Evolutionary conservation across 2,329 filamentous ascomycete genomes (phyloP).

Genomic region (Ascochyta fabae): DNA sequence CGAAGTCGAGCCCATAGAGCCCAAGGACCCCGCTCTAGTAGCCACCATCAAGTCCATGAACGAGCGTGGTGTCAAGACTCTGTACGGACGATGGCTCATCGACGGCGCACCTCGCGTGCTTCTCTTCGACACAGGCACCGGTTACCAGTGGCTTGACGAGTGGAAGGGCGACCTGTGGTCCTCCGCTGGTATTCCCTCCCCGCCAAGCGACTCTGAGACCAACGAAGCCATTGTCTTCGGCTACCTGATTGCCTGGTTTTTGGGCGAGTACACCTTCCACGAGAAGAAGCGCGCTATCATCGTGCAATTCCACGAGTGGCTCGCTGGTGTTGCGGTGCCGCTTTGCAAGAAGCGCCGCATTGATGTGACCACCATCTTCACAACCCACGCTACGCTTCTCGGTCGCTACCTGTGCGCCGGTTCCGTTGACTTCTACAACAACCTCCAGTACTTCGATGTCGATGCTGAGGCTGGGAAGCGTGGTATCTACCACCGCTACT

Average conservation of each 20-base stretch:
- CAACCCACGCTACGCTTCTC: slow-evolving; percentile 93
- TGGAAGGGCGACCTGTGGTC: slow-evolving; percentile 98
- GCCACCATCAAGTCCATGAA: slow-evolving; percentile 91
- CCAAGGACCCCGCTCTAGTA: slow-evolving; percentile 77
- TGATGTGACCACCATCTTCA: slow-evolving; percentile 97
- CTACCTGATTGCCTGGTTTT: slow-evolving; percentile 96
- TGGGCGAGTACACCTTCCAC: slow-evolving; percentile 96
- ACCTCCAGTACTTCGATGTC: slow-evolving; percentile 94
- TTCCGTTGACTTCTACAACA: slow-evolving; percentile 99
- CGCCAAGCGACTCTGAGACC: slow-evolving; percentile 88
- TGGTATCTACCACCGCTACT: slow-evolving; percentile 98
- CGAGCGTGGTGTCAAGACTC: slow-evolving; percentile 83
- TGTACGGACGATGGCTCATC: slow-evolving; percentile 97
- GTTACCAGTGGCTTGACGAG: slow-evolving; percentile 88
- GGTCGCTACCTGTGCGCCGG: slow-evolving; percentile 96
- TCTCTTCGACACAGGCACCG: slow-evolving; percentile 92
- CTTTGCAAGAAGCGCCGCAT: slow-evolving; percentile 93
- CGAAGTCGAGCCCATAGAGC: slow-evolving; percentile 92
- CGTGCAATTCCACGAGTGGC: slow-evolving; percentile 98
- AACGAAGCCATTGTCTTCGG: slow-evolving; percentile 98
- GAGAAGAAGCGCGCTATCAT: slow-evolving; percentile 92
- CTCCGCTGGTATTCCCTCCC: slow-evolving; percentile 89
- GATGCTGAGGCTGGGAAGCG: slow-evolving; percentile 97
- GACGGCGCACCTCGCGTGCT: slow-evolving; percentile 93
- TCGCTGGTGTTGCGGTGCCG: slow-evolving; percentile 90